phyloP scores from a whole-genome alignment of 805 yeast species.

The Saccharomycopsis lassenensis region DNA sequence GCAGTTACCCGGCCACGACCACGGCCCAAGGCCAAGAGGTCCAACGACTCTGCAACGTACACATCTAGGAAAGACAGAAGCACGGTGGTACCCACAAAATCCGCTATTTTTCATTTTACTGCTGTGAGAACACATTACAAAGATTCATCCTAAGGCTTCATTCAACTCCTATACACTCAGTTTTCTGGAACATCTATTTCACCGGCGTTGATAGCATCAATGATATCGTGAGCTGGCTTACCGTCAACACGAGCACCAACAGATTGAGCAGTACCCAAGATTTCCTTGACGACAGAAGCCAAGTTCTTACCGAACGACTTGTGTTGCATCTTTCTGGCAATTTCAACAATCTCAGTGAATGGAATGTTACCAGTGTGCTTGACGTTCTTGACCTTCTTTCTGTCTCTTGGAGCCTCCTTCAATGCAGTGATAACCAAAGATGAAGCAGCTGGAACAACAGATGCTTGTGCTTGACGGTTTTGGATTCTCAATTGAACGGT shows the following conservation, averaged over 20 bases:
- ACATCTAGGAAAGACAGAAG: too few species aligned
- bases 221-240: slow-evolving; percentile 98
- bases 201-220: slow-evolving; percentile 97
- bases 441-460: slow-evolving; percentile 99
- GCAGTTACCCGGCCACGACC: too few species aligned
- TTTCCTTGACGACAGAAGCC: slow-evolving; percentile 96
- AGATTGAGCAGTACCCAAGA: slow-evolving; percentile 99
- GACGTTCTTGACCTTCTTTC: slow-evolving; percentile 99
- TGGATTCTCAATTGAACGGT: slow-evolving; percentile 97
- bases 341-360: slow-evolving; percentile 89
- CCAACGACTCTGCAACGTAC: too few species aligned
- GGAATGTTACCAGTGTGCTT: slow-evolving; percentile 99
- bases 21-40: too few species aligned
- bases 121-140: too few species aligned
- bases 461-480: slow-evolving; percentile 99
- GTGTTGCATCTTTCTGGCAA: slow-evolving; percentile 95
- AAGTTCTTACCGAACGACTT: slow-evolving; percentile 97
- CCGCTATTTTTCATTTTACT: too few species aligned
- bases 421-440: slow-evolving; percentile 97
- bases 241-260: slow-evolving; percentile 99
- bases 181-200: slow-evolving; percentile 88
- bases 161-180: slow-evolving; percentile 42
- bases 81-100: too few species aligned
- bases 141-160: too few species aligned
- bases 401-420: slow-evolving; percentile 99